phyloP scores from a whole-genome alignment of 2,329 filamentous ascomycete genomes.

The Cercospora sesami region DNA sequence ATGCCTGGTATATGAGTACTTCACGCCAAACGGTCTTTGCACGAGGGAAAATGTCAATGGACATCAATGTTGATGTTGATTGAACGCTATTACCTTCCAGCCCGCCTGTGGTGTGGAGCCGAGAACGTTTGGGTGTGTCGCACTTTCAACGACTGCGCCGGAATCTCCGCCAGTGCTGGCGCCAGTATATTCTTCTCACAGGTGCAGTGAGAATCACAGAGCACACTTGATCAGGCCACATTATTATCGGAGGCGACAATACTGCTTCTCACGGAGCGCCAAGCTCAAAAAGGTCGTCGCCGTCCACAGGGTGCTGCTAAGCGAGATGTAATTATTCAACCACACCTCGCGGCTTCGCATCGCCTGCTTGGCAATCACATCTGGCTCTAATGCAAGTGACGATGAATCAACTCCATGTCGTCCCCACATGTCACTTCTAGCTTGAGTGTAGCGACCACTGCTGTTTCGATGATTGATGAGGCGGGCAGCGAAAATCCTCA shows the following conservation, averaged over 20 bases:
- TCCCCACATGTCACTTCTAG: slow-evolving; percentile 2
- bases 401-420: neutral
- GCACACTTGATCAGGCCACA: neutral
- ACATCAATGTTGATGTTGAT: neutral
- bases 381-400: slow-evolving; percentile 1
- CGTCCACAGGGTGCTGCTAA: neutral
- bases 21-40: neutral
- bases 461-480: neutral
- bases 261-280: neutral
- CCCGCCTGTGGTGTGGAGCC: neutral
- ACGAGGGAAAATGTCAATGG: neutral
- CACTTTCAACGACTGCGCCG: neutral
- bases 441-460: neutral
- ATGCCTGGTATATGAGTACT: neutral
- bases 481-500: neutral
- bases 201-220: neutral
- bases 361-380: neutral
- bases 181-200: neutral
- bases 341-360: neutral
- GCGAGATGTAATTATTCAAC: neutral
- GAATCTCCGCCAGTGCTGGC: neutral
- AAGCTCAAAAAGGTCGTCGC: neutral
- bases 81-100: neutral
- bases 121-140: neutral
- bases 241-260: neutral